Evolutionary conservation across 176 grass and related monocot species (phyloP).

Genomic region (Pharus latifolius): DNA sequence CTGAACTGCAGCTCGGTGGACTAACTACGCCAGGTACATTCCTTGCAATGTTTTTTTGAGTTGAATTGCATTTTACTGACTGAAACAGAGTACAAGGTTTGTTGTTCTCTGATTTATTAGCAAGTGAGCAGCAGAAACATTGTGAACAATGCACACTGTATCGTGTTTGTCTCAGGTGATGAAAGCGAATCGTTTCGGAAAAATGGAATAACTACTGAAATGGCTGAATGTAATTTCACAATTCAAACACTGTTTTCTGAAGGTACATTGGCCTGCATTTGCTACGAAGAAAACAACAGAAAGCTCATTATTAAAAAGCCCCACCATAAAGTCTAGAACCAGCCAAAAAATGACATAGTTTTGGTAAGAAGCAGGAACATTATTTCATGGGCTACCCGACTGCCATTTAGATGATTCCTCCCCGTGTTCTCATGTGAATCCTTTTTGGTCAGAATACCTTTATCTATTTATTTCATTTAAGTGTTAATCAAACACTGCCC

Average conservation of each 20-base stretch:
- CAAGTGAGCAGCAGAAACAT: background rate
- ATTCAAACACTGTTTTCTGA: background rate
- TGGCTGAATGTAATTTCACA: background rate
- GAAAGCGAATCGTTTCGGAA: background rate
- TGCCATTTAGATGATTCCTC: conserved; percentile 29
- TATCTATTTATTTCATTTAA: background rate
- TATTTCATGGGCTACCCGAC: background rate
- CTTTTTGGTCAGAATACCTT: conserved; percentile 2
- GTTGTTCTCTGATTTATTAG: background rate
- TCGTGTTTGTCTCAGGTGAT: background rate
- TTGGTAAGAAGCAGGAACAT: conserved; percentile 8
- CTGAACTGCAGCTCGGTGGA: conserved; percentile 11
- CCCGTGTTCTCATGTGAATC: conserved; percentile 23
- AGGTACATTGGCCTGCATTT: background rate
- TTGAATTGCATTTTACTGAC: background rate
- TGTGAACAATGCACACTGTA: too few species aligned
- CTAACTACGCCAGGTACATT: background rate
- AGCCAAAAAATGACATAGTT: conserved; percentile 13
- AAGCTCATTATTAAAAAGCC: background rate
- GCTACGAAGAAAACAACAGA: background rate
- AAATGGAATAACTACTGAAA: background rate
- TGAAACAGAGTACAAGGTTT: background rate
- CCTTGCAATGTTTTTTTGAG: background rate
- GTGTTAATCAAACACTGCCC: conserved; percentile 1
- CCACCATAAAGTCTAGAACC: conserved; percentile 6